A percentile compares a stretch with the other conserved stretches of the same genome.
These are phyloP conservation scores for Backusella westeae DNA, from an alignment of 192 early-diverging fungal genomes.

Conservation along the genomic window DNA sequence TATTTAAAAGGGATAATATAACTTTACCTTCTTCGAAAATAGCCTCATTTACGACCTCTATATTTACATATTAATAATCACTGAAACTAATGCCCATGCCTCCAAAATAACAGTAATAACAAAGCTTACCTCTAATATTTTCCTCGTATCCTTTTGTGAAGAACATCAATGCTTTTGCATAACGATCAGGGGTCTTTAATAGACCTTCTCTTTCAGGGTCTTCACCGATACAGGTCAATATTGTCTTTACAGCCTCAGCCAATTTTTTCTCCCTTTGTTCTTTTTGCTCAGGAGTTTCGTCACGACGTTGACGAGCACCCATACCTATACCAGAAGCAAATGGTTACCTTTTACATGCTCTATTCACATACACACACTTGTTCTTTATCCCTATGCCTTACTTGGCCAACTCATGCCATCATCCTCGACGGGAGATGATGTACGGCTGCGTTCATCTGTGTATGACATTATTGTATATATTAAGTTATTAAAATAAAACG, in stretches of 20 bases:
- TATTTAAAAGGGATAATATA: background rate
- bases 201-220: slow-evolving; percentile 93
- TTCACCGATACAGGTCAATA: slow-evolving; percentile 93
- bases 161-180: slow-evolving; percentile 97
- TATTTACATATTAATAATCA: background rate
- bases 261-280: slow-evolving; percentile 73
- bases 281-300: slow-evolving; percentile 76
- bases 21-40: slow-evolving; percentile 87
- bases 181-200: slow-evolving; percentile 92
- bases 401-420: slow-evolving; percentile 83
- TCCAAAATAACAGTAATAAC: background rate
- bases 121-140: slow-evolving; percentile 61
- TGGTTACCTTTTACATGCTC: background rate
- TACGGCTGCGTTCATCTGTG: background rate
- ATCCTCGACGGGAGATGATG: slow-evolving; percentile 53
- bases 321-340: slow-evolving; percentile 48
- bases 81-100: background rate
- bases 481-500: background rate
- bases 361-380: background rate
- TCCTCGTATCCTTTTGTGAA: slow-evolving; percentile 99
- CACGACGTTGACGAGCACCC: slow-evolving; percentile 75
- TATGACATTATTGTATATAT: slow-evolving; percentile 14
- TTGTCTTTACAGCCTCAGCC: slow-evolving; percentile 79
- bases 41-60: slow-evolving; percentile 90
- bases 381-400: slow-evolving; percentile 32